A percentile compares a stretch with the other conserved stretches of the same genome.
Evolutionary conservation across 345 rosid species (phyloP).

Genomic region (Syzygium oleosum): DNA sequence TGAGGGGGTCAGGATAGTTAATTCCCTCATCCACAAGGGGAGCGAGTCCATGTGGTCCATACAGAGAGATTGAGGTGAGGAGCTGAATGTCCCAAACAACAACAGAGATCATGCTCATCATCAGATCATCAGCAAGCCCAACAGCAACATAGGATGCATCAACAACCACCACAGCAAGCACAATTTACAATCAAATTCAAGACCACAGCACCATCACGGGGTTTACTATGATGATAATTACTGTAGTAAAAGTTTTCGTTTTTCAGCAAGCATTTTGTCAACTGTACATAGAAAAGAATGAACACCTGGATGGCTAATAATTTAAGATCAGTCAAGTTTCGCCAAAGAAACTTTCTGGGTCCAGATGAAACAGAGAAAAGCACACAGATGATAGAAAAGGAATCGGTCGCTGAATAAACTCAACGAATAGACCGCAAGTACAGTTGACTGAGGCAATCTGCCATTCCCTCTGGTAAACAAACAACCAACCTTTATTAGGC

Average conservation of each 20-base stretch:
- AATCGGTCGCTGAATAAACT: too few relatives aligned
- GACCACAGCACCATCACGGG: conserved; percentile 9
- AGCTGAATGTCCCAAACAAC: conserved; percentile 45
- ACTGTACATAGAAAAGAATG: too few relatives aligned
- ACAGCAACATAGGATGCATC: not conserved
- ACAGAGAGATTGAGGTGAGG: conserved; percentile 55
- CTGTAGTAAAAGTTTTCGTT: too few relatives aligned
- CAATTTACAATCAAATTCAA: not conserved
- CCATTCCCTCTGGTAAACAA: conserved; percentile 50
- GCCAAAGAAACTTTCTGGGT: too few relatives aligned
- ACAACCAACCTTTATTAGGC: conserved; percentile 55
- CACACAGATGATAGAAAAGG: too few relatives aligned
- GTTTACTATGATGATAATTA: not conserved
- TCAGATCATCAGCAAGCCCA: conserved; percentile 4
- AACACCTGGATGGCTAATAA: too few relatives aligned
- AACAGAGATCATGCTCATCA: conserved; percentile 11
- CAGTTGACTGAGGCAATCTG: conserved; percentile 35
- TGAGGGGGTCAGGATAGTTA: not conserved
- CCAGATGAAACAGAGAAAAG: too few relatives aligned
- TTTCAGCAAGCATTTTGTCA: too few relatives aligned
- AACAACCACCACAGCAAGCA: not conserved
- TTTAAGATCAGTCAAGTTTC: too few relatives aligned
- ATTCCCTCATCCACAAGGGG: conserved; percentile 2
- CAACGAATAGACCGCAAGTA: conserved; percentile 34
- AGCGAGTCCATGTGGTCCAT: conserved; percentile 21